Conservation (phyloP, 805 yeast species). For the Metschnikowia reukaufii region DNA sequence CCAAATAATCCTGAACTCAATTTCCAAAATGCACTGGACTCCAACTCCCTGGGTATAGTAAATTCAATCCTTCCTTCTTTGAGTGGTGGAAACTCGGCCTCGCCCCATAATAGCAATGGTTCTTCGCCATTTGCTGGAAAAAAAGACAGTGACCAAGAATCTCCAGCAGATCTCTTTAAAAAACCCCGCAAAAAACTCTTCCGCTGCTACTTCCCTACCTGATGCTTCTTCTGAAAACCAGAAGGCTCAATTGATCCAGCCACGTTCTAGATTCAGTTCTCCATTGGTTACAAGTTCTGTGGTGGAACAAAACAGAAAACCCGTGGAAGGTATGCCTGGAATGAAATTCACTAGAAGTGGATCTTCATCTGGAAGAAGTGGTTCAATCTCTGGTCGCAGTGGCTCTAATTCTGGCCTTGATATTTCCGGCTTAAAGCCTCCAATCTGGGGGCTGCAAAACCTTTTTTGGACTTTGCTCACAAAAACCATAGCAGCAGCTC, state of each 20-base stretch:
- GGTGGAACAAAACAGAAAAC: conserved; percentile 33
- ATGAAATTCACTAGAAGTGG: conserved; percentile 32
- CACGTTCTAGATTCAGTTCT: conserved; percentile 40
- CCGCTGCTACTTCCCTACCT: conserved; percentile 13
- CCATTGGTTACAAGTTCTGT: conserved; percentile 32
- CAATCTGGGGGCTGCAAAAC: conserved; percentile 9
- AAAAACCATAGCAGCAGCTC: conserved; percentile 31
- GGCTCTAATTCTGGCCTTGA: conserved; percentile 10
- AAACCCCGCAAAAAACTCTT: conserved; percentile 26
- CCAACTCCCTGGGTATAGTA: conserved; percentile 12
- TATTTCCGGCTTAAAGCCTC: neutral
- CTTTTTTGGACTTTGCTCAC: conserved; percentile 21
- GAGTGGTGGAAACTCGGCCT: conserved; percentile 35
- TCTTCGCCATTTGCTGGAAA: conserved; percentile 24
- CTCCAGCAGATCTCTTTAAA: conserved; percentile 57
- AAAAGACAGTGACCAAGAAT: conserved; percentile 23
- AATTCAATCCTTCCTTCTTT: conserved; percentile 37
- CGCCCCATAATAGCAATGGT: conserved; percentile 16
- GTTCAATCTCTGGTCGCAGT: conserved; percentile 17
- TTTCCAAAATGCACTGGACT: conserved; percentile 3
- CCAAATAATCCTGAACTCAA: neutral
- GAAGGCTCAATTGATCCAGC: conserved; percentile 42
- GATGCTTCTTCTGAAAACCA: conserved; percentile 28
- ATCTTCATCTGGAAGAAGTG: conserved; percentile 23
- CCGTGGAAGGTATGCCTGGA: conserved; percentile 37